A percentile compares a stretch with the other conserved stretches of the same genome.
Evolutionary conservation across 2,329 filamentous ascomycete genomes (phyloP).

Genomic region (Leptodontidium sp.): DNA sequence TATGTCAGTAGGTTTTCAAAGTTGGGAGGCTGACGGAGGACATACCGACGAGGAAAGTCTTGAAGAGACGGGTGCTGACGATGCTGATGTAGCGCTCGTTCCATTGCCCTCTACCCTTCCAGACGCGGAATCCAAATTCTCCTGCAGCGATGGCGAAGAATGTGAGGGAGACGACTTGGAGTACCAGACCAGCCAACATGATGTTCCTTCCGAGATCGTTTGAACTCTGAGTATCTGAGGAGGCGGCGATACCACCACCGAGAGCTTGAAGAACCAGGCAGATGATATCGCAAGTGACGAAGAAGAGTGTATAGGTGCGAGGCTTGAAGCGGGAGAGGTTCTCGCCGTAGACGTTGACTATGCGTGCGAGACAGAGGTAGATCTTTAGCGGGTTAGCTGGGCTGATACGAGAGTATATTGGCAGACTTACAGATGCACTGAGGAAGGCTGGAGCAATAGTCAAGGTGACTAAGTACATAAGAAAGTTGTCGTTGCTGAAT

Average conservation of each 20-base stretch:
- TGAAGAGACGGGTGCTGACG: conserved; percentile 37
- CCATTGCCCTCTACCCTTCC: conserved; percentile 26
- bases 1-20: conserved; percentile 8
- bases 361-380: conserved; percentile 65
- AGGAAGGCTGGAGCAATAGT: conserved; percentile 55
- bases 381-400: conserved; percentile 47
- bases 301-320: conserved; percentile 58
- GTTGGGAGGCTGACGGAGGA: background rate
- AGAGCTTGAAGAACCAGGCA: conserved; percentile 66
- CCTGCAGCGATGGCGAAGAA: conserved; percentile 40
- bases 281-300: conserved; percentile 60
- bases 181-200: conserved; percentile 52
- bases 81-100: conserved; percentile 36
- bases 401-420: background rate
- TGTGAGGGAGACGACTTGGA: conserved; percentile 49
- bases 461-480: conserved; percentile 66
- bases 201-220: conserved; percentile 45
- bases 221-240: conserved; percentile 46
- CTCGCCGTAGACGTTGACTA: conserved; percentile 62
- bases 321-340: conserved; percentile 57
- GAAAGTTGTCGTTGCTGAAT: conserved; percentile 62
- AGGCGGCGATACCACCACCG: conserved; percentile 63
- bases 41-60: conserved; percentile 59
- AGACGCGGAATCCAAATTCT: conserved; percentile 36
- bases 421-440: conserved; percentile 55